phyloP scores from a whole-genome alignment of 169 alveolate genomes.

The Sarcocystis neurona region DNA sequence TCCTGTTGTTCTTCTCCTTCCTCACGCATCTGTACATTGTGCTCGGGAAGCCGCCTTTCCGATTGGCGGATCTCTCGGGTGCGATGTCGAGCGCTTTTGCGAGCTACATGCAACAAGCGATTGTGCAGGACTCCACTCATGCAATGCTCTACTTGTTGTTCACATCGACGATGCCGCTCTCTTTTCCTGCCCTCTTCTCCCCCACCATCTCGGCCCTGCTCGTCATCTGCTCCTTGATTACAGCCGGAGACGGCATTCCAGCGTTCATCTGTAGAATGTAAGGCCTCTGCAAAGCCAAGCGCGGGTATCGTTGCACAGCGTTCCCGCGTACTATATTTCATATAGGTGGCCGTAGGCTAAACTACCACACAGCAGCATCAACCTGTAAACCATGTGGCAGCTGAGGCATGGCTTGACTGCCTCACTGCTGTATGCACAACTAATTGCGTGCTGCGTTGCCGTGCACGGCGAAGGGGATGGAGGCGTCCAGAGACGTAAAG shows the following conservation, averaged over 20 bases:
- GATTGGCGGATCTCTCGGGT: not conserved
- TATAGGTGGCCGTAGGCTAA: too few species aligned
- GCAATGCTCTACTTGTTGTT: not conserved
- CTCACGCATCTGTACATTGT: slow-evolving; percentile 1
- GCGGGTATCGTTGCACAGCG: too few species aligned
- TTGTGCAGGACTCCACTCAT: not conserved
- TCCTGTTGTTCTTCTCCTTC: not conserved
- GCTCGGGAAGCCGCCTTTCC: slow-evolving; percentile 2
- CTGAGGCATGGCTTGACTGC: too few species aligned
- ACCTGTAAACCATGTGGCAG: too few species aligned
- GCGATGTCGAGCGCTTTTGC: not conserved
- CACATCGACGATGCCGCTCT: not conserved
- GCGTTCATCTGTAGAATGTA: not conserved
- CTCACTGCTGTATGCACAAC: too few species aligned
- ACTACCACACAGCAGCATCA: too few species aligned
- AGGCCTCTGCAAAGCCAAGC: too few species aligned
- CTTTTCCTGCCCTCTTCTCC: not conserved
- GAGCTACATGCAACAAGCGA: not conserved
- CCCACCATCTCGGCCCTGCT: slow-evolving; percentile 6
- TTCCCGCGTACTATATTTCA: too few species aligned
- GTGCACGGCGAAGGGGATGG: too few species aligned
- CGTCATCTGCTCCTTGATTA: not conserved
- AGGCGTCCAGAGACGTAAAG: too few species aligned
- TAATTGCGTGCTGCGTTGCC: too few species aligned
- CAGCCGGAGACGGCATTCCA: slow-evolving; percentile 19